Evolutionary conservation across 805 yeast genomes (phyloP), one percentile per base, ranked within the genome.

Genomic region (Zygotorulaspora florentina): DNA sequence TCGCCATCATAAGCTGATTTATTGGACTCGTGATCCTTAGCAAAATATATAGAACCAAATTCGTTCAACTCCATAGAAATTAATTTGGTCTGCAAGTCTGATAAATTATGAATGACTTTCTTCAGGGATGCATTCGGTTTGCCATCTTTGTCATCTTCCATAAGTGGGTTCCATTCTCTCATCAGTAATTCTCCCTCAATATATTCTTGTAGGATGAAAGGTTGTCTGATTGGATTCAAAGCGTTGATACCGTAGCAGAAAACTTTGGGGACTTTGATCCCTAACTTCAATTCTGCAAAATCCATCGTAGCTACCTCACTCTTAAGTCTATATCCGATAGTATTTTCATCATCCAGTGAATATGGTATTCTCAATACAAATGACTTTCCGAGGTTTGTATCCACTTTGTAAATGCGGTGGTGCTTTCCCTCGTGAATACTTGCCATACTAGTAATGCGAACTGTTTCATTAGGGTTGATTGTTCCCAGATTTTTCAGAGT

Each of bases 221-320:
- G 96, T 27, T 81, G 66, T 42, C 80, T 77, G 28, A 90, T 59
- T 11, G 80, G 74, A 62, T 90, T 91, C 38, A 76, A 66, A 17
- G 72, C 66, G 37, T 77, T 75, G 25, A 78, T 72, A 47, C 88
- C 87, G 59, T 80, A 85, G 60, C 78, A 72, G 45, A 80, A 69
- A 10, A 87, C 85, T 56, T 77, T 80, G 35, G 97, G 97, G 36
- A 86, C 86, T 18, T 76, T 74, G 40, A 85, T 65, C 1, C 80
- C 80, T 44, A 86, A 67, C 61, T 87, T 87, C 52, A 76, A 66
- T 29, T 72, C 65, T 45, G 83, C 73, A 65, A 86, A 93, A 66
- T 91, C 98, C 73, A 87, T 72, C 1, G 98, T 91, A 16, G 99
- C 99, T 43, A 83, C 96, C 66, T 91, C 99, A 62, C 89, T 80